Base-by-base conservation (phyloP, 306 rosid species). In the Prunus fruticosa region DNA sequence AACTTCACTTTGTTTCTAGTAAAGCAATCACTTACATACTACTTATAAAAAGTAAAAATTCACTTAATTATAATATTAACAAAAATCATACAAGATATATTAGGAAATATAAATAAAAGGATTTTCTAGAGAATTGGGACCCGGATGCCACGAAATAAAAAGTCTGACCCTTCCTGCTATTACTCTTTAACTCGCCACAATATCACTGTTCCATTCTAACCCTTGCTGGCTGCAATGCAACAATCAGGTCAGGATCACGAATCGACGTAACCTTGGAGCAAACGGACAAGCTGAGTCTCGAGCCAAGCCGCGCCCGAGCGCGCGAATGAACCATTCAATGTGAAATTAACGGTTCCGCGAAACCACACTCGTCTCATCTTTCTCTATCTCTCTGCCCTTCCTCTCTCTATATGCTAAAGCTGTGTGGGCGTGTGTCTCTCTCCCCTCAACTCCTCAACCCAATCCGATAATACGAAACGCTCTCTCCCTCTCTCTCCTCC, bases 281-380 rank as follows among this genome's bases (percentile, higher is more conserved):
- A 47, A 41, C 47, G 56, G 11, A 57, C 41, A 57, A 79, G 87
- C 83, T 76, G 76, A 56, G 67, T 62, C 80, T 83, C 20, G 83
- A 84, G 88, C 90, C 86, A 56, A 82, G 86, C 88, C 86, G 80
- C 76, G 78, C 80, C 80, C 56, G 6, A 65, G 74, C 78, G 83
- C 86, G 90, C 79, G 80, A 72, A 62, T 49, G 72, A 69, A 82
- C 74, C 80, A 69, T 78, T 80, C 76, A 83, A 83, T 74, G 86
- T 34, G 75, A 77, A 83, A 81, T 76, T 81, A 81, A 83, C 89
- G 91, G 91, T 81, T 85, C 81, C 61, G 73, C 72, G 78, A 56
- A 84, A 69, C 82, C 82, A 76, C 87, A 78, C 73, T 87, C 83
- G 81, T 82, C 83, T 80, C 77, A 82, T 86, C 85, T 72, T 10